Percentiles rank a stretch among this genome's conserved stretches.
Evolutionary conservation across 805 yeast genomes (phyloP).

Genomic region (Saccharomycopsis olivae): DNA sequence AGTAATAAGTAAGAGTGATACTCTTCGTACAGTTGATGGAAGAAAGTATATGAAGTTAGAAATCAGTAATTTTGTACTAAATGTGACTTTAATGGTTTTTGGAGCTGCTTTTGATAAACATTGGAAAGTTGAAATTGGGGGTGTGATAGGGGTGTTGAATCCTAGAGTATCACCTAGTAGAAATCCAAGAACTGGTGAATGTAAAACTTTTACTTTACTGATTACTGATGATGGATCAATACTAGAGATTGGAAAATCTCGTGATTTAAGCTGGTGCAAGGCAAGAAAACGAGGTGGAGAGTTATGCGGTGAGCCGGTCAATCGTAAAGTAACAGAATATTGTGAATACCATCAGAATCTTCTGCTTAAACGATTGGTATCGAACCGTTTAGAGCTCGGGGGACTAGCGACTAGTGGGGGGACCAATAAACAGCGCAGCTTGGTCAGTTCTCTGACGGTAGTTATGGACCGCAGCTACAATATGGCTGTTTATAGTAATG

Average conservation of each 20-base stretch:
- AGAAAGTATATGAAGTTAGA: constrained; percentile 48
- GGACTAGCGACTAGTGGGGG: constrained; percentile 47
- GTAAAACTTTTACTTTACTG: constrained; percentile 39
- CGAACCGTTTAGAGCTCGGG: constrained; percentile 71
- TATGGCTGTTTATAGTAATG: constrained; percentile 18
- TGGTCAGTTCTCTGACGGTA: constrained; percentile 3
- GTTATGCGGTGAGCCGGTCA: constrained; percentile 51
- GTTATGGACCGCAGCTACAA: constrained; percentile 16
- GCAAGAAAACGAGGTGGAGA: constrained; percentile 29
- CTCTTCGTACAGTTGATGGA: constrained; percentile 10
- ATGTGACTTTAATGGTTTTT: constrained; percentile 51
- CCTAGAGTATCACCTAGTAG: constrained; percentile 47
- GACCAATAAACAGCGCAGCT: constrained; percentile 20
- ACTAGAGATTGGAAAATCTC: constrained; percentile 63
- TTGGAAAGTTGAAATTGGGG: constrained; percentile 70
- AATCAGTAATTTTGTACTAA: constrained; percentile 57
- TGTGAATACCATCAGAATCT: constrained; percentile 69
- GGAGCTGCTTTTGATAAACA: constrained; percentile 58
- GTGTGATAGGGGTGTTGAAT: constrained; percentile 61
- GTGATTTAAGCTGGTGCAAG: constrained; percentile 60
- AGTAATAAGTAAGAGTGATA: constrained; percentile 43
- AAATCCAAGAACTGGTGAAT: constrained; percentile 22
- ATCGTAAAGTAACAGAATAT: constrained; percentile 38
- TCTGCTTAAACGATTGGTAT: constrained; percentile 38
- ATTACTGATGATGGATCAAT: constrained; percentile 44